phyloP scores from a whole-genome alignment of 345 rosid genomes.

The Populus simonii region DNA sequence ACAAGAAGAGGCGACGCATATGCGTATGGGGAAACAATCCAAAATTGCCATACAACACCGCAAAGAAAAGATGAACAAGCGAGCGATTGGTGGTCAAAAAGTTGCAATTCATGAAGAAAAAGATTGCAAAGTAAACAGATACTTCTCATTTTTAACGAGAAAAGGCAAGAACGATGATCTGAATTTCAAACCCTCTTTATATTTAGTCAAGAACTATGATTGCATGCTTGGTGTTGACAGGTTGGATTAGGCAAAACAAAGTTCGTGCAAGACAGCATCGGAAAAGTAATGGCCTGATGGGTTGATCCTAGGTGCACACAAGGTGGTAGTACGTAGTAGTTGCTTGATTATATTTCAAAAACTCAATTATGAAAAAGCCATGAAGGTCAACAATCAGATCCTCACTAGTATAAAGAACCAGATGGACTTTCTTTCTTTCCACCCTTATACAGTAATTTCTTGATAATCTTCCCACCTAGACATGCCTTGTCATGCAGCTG shows the following conservation, averaged over 20 bases:
- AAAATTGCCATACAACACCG: conserved; percentile 18
- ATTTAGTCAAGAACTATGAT: conserved; percentile 54
- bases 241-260: conserved; percentile 16
- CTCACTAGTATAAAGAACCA: no score
- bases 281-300: conserved; percentile 3
- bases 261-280: conserved; percentile 13
- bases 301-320: conserved; percentile 19
- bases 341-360: background rate
- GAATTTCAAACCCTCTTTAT: conserved; percentile 22
- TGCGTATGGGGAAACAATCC: conserved; percentile 21
- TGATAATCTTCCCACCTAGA: background rate
- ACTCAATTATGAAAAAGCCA: background rate
- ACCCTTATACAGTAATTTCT: background rate
- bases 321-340: conserved; percentile 7
- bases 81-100: conserved; percentile 55
- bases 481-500: background rate
- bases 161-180: conserved; percentile 11
- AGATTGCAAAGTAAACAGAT: conserved; percentile 21
- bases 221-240: conserved; percentile 43
- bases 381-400: background rate
- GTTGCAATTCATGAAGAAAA: conserved; percentile 32
- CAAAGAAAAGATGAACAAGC: conserved; percentile 19
- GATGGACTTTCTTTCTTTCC: background rate
- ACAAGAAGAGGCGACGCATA: conserved; percentile 21
- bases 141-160: conserved; percentile 17